phyloP scores from a whole-genome alignment of 1,284 basidiomycete genomes.

The Cutaneotrichosporon mucoides region DNA sequence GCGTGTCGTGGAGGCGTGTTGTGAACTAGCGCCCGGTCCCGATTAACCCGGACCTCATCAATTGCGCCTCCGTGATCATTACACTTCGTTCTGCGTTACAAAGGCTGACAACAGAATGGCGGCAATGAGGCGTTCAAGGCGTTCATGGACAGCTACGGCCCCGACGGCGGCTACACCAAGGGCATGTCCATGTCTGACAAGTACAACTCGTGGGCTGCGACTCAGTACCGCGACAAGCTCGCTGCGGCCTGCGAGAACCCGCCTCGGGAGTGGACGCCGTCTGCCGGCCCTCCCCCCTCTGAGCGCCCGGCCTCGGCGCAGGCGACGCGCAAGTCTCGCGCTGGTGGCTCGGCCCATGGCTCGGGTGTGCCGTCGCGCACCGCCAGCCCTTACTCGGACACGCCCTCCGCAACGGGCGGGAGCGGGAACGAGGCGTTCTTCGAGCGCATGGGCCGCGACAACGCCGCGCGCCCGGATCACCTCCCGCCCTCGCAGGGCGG shows the following conservation, averaged over 20 bases:
- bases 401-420: constrained; percentile 14
- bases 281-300: constrained; percentile 29
- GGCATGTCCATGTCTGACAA: constrained; percentile 68
- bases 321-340: constrained; percentile 45
- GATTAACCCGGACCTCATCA: too few relatives aligned
- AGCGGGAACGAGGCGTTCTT: constrained; percentile 48
- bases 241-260: constrained; percentile 42
- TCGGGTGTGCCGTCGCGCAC: constrained; percentile 13
- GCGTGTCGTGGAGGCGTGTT: too few relatives aligned
- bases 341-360: constrained; percentile 15
- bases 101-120: constrained; percentile 58
- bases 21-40: too few relatives aligned
- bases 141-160: constrained; percentile 71
- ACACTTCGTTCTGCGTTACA: too few relatives aligned
- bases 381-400: constrained; percentile 11
- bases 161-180: constrained; percentile 69
- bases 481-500: constrained; percentile 49
- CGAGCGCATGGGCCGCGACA: constrained; percentile 44
- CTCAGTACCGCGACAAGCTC: constrained; percentile 81
- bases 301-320: constrained; percentile 41
- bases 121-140: constrained; percentile 75
- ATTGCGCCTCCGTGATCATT: too few relatives aligned
- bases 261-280: constrained; percentile 40
- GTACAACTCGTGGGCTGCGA: constrained; percentile 86
- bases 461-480: constrained; percentile 40